Evolutionary conservation across 495 filamentous ascomycete species (phyloP).

Genomic region (Haplographium delicatum): DNA sequence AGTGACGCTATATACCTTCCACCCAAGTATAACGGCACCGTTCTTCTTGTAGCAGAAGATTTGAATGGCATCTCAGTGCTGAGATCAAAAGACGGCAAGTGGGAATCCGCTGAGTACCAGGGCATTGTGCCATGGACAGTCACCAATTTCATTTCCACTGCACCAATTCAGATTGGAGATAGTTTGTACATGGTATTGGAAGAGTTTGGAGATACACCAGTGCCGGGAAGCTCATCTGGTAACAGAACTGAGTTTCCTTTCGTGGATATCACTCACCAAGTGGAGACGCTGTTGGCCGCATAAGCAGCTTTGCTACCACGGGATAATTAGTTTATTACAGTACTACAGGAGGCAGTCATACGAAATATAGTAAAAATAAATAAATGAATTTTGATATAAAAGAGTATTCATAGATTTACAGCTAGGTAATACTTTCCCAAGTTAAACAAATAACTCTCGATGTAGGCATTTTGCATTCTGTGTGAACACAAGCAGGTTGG

Average conservation of each 20-base stretch:
- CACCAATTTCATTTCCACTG: neutral
- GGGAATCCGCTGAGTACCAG: slow-evolving; percentile 32
- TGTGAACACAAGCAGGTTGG: no score
- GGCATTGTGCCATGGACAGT: slow-evolving; percentile 24
- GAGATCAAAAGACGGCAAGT: slow-evolving; percentile 28
- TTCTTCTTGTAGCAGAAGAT: slow-evolving; percentile 31
- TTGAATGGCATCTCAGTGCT: slow-evolving; percentile 30
- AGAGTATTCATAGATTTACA: no score
- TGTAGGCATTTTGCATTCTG: no score
- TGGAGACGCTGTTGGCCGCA: neutral
- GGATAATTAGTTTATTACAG: no score
- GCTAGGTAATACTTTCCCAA: no score
- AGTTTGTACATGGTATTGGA: slow-evolving; percentile 1
- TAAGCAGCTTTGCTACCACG: no score
- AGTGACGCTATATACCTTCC: slow-evolving; percentile 35
- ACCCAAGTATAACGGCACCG: slow-evolving; percentile 30
- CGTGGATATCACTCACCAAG: neutral
- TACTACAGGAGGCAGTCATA: no score
- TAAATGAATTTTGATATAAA: no score
- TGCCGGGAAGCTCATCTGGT: neutral
- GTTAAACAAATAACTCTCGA: no score
- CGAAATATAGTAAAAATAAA: no score
- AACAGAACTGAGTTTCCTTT: neutral
- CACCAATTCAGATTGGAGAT: neutral
- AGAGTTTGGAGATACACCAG: neutral